Conservation (phyloP, 306 rosid species). For the Trifolium subterraneum region DNA sequence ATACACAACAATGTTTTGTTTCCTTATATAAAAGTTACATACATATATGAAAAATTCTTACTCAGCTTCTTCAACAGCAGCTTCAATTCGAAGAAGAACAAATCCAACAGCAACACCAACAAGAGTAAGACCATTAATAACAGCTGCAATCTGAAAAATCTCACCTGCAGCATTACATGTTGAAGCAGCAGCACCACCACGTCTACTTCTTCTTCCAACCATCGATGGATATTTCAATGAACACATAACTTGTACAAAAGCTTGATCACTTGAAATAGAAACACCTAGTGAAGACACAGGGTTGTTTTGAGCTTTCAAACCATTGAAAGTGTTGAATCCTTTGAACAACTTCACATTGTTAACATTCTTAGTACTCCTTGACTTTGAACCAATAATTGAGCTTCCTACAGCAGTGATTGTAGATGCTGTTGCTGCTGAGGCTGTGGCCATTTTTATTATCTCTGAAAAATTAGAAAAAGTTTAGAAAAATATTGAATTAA, state of each 20-base stretch:
- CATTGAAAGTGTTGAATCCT: slow-evolving; percentile 63
- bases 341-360: slow-evolving; percentile 51
- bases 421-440: slow-evolving; percentile 62
- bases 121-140: slow-evolving; percentile 70
- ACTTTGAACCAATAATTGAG: slow-evolving; percentile 36
- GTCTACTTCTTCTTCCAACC: slow-evolving; percentile 48
- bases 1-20: slow-evolving; percentile 25
- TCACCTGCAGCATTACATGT: slow-evolving; percentile 76
- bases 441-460: slow-evolving; percentile 55
- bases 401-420: slow-evolving; percentile 51
- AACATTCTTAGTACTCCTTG: slow-evolving; percentile 39
- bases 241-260: slow-evolving; percentile 70
- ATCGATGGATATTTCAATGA: slow-evolving; percentile 59
- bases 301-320: slow-evolving; percentile 66
- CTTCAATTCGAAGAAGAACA: slow-evolving; percentile 84
- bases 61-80: slow-evolving; percentile 70
- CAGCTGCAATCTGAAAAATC: slow-evolving; percentile 81
- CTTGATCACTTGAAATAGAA: slow-evolving; percentile 56
- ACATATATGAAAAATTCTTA: slow-evolving; percentile 30
- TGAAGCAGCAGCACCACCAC: slow-evolving; percentile 70
- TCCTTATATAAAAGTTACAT: slow-evolving; percentile 7
- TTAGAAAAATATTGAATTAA: slow-evolving; percentile 1
- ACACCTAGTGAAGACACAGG: slow-evolving; percentile 60
- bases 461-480: slow-evolving; percentile 38
- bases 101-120: slow-evolving; percentile 89